phyloP scores from a whole-genome alignment of 331 rosid species.

The Malus hybrid region DNA sequence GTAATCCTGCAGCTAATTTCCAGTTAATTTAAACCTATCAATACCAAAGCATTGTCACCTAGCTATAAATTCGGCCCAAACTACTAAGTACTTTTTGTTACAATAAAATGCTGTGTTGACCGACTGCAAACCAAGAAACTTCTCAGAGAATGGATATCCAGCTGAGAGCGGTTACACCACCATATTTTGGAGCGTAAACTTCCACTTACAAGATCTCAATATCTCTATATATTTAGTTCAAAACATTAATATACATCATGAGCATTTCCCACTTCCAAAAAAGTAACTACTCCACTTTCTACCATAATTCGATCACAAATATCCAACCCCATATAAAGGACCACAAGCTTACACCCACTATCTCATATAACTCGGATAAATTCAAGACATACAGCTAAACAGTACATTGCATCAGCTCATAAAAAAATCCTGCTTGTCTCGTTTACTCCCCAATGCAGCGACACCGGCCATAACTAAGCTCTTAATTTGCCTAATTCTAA shows the following conservation, averaged over 20 bases:
- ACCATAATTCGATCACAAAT: background rate
- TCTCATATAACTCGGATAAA: background rate
- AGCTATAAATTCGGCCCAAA: background rate
- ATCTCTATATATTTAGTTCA: background rate
- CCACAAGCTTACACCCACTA: background rate
- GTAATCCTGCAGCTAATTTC: background rate
- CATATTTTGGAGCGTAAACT: background rate
- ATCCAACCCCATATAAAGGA: background rate
- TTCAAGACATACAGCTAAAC: background rate
- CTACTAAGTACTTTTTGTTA: background rate
- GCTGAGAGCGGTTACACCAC: background rate
- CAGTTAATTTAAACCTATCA: background rate
- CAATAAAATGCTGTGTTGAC: background rate
- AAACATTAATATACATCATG: background rate
- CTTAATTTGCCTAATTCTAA: background rate
- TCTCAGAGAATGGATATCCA: background rate
- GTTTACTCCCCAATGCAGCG: background rate
- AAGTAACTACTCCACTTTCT: background rate
- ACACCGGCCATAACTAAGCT: background rate
- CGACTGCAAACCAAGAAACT: background rate
- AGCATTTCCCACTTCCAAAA: background rate
- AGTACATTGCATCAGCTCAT: slow-evolving; percentile 1
- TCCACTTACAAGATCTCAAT: background rate
- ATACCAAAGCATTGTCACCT: background rate
- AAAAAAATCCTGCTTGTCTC: background rate